A percentile compares a stretch with the other conserved stretches of the same genome.
phyloP scores from a whole-genome alignment of 306 rosid genomes.

The Cicer judaicum region DNA sequence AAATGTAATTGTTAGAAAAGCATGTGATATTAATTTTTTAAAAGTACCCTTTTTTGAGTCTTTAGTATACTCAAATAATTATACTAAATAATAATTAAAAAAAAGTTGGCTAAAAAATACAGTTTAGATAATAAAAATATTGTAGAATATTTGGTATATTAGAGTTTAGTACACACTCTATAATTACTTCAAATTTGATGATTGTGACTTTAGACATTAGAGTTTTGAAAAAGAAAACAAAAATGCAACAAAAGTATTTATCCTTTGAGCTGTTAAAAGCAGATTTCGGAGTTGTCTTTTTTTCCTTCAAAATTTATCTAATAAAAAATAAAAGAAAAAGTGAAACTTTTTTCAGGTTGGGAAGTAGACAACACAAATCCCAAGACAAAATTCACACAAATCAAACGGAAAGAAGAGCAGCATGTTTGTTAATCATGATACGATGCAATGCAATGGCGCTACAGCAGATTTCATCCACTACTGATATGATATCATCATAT shows the following conservation, averaged over 20 bases:
- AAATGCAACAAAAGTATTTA: conserved; percentile 49
- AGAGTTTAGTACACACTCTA: too few species aligned
- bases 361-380: conserved; percentile 41
- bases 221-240: not conserved
- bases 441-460: not conserved
- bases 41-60: too few species aligned
- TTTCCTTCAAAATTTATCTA: not conserved
- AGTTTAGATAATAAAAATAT: too few species aligned
- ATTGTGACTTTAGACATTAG: too few species aligned
- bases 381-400: not conserved
- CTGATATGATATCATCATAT: conserved; percentile 33
- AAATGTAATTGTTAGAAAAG: too few species aligned
- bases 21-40: too few species aligned
- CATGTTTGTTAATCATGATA: not conserved
- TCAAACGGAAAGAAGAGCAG: conserved; percentile 44
- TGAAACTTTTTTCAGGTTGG: conserved; percentile 42
- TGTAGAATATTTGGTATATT: too few species aligned
- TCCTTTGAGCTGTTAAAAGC: conserved; percentile 60
- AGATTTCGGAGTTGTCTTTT: conserved; percentile 42
- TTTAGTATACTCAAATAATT: too few species aligned
- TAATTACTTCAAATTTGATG: too few species aligned
- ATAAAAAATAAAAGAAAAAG: not conserved
- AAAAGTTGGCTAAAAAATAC: too few species aligned
- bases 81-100: too few species aligned
- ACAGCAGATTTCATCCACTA: conserved; percentile 38